Evolutionary conservation across 495 filamentous ascomycete species (phyloP), one percentile per base, ranked within the genome.

Genomic region (Penicillium taxi): DNA sequence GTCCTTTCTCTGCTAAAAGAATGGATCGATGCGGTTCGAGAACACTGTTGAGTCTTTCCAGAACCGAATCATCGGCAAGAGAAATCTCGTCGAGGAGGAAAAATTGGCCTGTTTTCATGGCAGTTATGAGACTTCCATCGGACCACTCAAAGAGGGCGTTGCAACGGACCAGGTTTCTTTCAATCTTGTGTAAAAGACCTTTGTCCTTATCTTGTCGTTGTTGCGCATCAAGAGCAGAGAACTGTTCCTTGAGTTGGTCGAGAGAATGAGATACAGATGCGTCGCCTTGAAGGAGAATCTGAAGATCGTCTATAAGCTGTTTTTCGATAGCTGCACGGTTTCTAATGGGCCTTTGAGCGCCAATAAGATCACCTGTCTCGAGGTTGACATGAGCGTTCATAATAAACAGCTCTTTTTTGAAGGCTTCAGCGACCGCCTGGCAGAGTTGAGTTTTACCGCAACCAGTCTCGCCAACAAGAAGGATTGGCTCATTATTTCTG

Each of bases 21-120:
- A 99, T 77, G 1, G 82, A 86, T 26, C 93, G 74, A 29, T 81
- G 73, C 16, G 91, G 77, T 51, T 99, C 93, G 2, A 99, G 74
- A n/a, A 95, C 93, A 57, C 90, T 96, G 63, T 99, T 99, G 15
- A 99, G 70, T 47, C 93, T 77, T 52, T 99, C 93, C 11, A 99
- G 67, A 4, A 99, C 93, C 9, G 93, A 96, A 60, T 99, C 93
- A 51, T 99, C 93, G 0, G 93, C 93, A 18, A 99, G 73, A 11
- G 93, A 99, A 28, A 99, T 95, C 57, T 99, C 93, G 52, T 99
- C 93, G 2, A 99, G 78, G 24, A 99, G 70, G 61, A 96, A 99
- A 55, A 84, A 87, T 39, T 84, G 73, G 3, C 86, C 91, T 23
- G 77, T 72, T 52, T 81, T 85, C 93, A 99, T 95, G 13, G 93